Base-by-base conservation (phyloP, 768 basidiomycete genomes). In the Suillus hirtellus region DNA sequence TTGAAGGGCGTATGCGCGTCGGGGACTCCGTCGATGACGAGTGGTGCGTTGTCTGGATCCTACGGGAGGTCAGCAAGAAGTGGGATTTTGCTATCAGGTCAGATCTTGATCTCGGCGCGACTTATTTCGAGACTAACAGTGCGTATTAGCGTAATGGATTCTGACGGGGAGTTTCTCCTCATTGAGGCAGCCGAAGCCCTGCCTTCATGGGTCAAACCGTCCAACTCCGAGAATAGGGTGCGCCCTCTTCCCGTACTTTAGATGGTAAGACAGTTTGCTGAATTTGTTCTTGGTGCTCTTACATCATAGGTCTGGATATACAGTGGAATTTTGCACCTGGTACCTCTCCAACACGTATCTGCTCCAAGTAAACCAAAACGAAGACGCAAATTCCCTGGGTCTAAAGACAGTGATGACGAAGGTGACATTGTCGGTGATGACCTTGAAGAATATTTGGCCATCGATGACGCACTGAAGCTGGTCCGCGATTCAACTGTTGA, bases 21-120 rank as follows among this genome's bases (percentile, higher is more conserved):
- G 96, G 97, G 3, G 97, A 99, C 76, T 92, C 88, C 60, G 84
- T 99, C n/a, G 96, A 99, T 74, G 97, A 99, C 70, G 97, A 99
- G 76, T 99, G 97, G 97, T 89, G 89, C 72, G 82, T 85, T 15
- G 95, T 98, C 19, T 99, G 93, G 93, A 79, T 99, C 54, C 78
- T 99, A 63, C 84, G 81, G 68, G 84, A 93, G 75, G 80, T 96
- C 63, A 90, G 88, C 65, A 77, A 81, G 46, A 86, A 85, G 65
- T 96, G 90, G 90, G 90, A 95, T 67, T 75, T 95, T 43, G 86
- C 84, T 11, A 85, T 94, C 62, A 89, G 90, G 95, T 95, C 67
- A 63, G 83, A 72, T 35, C 37, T 43, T 49, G 6, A 34, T 63
- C 60, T 42, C n/a, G 19, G n/a, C n/a, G n/a, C 31, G 7, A 12